These are phyloP conservation scores for Sphagnum magellanicum DNA, from an alignment of 228 moss, liverwort and hornwort genomes.

Conservation along the genomic window DNA sequence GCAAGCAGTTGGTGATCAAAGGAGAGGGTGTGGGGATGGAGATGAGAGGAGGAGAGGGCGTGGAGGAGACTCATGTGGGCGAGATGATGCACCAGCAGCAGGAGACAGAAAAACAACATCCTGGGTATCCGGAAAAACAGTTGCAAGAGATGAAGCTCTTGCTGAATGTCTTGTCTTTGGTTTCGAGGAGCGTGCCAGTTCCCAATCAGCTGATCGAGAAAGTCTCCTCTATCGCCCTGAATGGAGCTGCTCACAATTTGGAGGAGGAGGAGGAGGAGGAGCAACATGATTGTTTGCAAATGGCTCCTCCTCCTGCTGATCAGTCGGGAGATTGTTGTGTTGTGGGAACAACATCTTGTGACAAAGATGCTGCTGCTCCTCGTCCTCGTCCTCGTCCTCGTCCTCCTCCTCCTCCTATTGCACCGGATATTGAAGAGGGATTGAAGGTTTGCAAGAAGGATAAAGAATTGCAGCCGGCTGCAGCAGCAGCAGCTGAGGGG, in stretches of 20 bases:
- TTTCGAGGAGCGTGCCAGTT: slow-evolving; percentile 77
- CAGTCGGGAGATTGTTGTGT: too few species aligned
- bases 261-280: not conserved
- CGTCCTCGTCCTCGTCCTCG: slow-evolving; percentile 4
- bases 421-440: not conserved
- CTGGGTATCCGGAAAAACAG: slow-evolving; percentile 14
- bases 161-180: slow-evolving; percentile 64
- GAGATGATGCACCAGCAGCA: not conserved
- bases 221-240: slow-evolving; percentile 50
- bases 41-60: not conserved
- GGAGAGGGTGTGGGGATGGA: slow-evolving; percentile 13
- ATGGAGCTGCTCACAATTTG: slow-evolving; percentile 4
- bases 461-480: not conserved
- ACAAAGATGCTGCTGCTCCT: slow-evolving; percentile 4
- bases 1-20: slow-evolving; percentile 8
- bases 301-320: too few species aligned
- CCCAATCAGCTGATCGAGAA: slow-evolving; percentile 48
- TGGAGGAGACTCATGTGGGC: too few species aligned
- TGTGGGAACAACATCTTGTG: not conserved
- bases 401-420: not conserved
- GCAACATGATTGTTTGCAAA: not conserved
- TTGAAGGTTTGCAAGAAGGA: not conserved
- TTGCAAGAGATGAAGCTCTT: slow-evolving; percentile 83
- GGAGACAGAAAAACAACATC: not conserved
- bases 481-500: not conserved